Evolutionary conservation across 805 yeast species (phyloP).

Genomic region (Kodamaea nitidulidarum): DNA sequence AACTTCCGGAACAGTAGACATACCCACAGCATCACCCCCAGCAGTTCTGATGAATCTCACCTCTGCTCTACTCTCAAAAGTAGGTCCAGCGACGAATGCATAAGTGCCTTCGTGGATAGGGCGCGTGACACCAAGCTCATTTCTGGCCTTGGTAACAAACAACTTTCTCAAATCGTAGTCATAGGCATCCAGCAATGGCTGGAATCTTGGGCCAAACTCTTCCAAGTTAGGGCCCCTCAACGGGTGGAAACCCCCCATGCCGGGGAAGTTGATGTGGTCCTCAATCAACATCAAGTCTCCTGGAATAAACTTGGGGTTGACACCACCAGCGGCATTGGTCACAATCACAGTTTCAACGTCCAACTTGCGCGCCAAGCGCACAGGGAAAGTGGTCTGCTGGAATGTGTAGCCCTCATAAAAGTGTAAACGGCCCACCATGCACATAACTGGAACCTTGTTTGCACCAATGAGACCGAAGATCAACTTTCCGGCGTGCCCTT

Average conservation of each 20-base stretch:
- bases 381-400: constrained; percentile 78
- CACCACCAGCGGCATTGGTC: constrained; percentile 97
- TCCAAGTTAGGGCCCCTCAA: constrained; percentile 82
- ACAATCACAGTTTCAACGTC: constrained; percentile 64
- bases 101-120: constrained; percentile 82
- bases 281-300: constrained; percentile 89
- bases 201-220: constrained; percentile 79
- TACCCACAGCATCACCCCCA: constrained; percentile 95
- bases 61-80: constrained; percentile 91
- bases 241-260: constrained; percentile 84
- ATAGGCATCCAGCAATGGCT: constrained; percentile 87
- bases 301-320: constrained; percentile 59
- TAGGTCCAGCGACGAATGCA: constrained; percentile 85
- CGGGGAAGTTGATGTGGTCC: constrained; percentile 90
- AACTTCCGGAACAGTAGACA: constrained; percentile 97
- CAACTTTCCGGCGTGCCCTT: constrained; percentile 84
- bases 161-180: constrained; percentile 64
- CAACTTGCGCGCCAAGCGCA: constrained; percentile 66
- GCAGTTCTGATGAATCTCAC: constrained; percentile 62
- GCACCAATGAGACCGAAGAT: constrained; percentile 72
- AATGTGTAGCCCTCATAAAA: constrained; percentile 90
- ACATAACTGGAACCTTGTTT: constrained; percentile 71
- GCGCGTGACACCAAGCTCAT: constrained; percentile 47
- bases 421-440: constrained; percentile 93
- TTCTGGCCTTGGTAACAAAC: constrained; percentile 52